Evolutionary conservation across 129 eudicot genomes (phyloP).

Genomic region (Erigeron canadensis): DNA sequence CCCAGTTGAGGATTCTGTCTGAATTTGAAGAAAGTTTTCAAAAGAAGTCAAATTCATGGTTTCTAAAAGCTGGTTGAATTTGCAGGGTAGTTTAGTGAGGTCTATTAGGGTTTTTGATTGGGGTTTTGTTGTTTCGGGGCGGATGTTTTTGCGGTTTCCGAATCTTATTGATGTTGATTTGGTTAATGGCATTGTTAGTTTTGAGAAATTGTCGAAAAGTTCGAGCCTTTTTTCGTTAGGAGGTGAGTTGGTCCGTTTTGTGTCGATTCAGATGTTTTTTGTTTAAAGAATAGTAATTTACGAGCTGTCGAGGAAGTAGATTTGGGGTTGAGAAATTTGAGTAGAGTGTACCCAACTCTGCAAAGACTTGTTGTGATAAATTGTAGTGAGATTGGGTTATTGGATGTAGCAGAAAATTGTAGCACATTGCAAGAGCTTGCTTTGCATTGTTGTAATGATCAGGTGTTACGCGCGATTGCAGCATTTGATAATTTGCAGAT

Average conservation of each 20-base stretch:
- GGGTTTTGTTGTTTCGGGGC: constrained; percentile 55
- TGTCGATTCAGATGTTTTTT: constrained; percentile 38
- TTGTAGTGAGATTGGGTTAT: constrained; percentile 65
- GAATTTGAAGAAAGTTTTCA: constrained; percentile 35
- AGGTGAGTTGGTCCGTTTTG: constrained; percentile 42
- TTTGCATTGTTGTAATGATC: constrained; percentile 68
- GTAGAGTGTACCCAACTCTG: constrained; percentile 57
- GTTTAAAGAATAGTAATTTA: constrained; percentile 25
- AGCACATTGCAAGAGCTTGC: constrained; percentile 63
- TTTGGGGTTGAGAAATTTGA: constrained; percentile 49
- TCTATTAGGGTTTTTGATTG: constrained; percentile 70
- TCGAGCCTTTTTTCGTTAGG: constrained; percentile 47
- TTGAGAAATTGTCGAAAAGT: constrained; percentile 27
- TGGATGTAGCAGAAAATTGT: constrained; percentile 67
- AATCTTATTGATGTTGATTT: constrained; percentile 62
- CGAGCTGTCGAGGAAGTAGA: constrained; percentile 46
- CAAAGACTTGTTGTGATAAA: constrained; percentile 53
- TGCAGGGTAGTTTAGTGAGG: constrained; percentile 57
- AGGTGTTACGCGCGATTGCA: constrained; percentile 53
- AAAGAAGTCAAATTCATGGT: constrained; percentile 50
- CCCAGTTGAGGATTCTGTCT: constrained; percentile 48
- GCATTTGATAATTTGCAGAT: constrained; percentile 69
- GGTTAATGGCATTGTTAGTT: constrained; percentile 45
- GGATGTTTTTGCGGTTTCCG: constrained; percentile 64
- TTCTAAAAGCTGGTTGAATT: constrained; percentile 59